Evolutionary conservation across 352 stramenopile species (phyloP).

Genomic region (Globisporangium nagaii): DNA sequence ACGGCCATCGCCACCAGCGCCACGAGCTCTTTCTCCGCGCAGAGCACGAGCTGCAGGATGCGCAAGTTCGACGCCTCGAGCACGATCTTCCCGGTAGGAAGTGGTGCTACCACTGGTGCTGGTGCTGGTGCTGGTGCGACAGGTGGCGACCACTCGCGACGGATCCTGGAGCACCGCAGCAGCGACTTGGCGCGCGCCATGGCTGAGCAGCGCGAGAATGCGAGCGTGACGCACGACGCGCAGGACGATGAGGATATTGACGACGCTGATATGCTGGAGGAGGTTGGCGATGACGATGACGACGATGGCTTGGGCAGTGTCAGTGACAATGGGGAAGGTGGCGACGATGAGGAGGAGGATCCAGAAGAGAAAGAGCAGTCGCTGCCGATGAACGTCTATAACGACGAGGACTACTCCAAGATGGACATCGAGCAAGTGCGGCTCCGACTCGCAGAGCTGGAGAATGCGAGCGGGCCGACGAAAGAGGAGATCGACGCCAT

Average conservation of each 20-base stretch:
- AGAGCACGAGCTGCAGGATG: not conserved
- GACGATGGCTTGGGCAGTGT: too few species aligned
- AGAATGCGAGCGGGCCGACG: constrained; percentile 33
- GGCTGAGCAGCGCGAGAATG: constrained; percentile 8
- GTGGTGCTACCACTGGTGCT: not conserved
- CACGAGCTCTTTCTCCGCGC: not conserved
- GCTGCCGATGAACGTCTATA: constrained; percentile 1
- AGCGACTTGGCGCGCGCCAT: constrained; percentile 15
- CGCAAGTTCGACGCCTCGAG: constrained; percentile 3
- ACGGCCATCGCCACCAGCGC: not conserved
- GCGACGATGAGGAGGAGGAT: not conserved
- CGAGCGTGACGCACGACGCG: not conserved
- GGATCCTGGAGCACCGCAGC: constrained; percentile 9
- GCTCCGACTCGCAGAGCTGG: constrained; percentile 36
- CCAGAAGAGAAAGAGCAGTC: not conserved
- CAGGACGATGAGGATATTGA: not conserved
- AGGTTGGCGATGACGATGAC: not conserved
- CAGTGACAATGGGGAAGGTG: too few species aligned
- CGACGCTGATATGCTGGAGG: constrained; percentile 15
- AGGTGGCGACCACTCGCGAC: not conserved
- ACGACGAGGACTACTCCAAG: constrained; percentile 8
- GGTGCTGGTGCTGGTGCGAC: not conserved
- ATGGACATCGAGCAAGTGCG: constrained; percentile 43
- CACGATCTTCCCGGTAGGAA: constrained; percentile 3
- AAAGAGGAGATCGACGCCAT: constrained; percentile 60